Conservation (phyloP, 148 eudicot genomes). For the Cornus suecica region DNA sequence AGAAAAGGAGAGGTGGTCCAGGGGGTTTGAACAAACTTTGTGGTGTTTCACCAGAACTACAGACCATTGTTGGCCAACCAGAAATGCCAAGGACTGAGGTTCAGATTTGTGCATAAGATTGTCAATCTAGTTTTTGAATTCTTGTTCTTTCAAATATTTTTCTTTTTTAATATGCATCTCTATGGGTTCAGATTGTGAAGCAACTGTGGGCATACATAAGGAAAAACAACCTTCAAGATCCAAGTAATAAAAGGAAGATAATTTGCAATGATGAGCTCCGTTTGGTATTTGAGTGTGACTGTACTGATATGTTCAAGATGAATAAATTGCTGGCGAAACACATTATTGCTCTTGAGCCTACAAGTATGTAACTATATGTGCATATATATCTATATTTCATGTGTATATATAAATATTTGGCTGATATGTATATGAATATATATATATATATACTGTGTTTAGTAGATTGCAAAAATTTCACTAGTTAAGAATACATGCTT, state of each 20-base stretch:
- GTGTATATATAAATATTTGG: no score
- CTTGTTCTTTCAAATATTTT: not conserved
- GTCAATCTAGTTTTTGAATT: not conserved
- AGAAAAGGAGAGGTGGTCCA: constrained; percentile 82
- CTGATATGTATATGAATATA: no score
- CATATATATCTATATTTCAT: no score
- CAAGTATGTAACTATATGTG: constrained; percentile 30
- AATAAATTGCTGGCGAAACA: constrained; percentile 73
- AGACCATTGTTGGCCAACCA: constrained; percentile 79
- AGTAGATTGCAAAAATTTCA: no score
- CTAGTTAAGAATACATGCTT: constrained; percentile 13
- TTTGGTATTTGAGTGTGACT: constrained; percentile 55
- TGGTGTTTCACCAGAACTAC: constrained; percentile 81
- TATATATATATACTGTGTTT: no score
- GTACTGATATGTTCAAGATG: constrained; percentile 72
- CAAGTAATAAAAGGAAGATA: constrained; percentile 84
- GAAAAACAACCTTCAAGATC: constrained; percentile 94
- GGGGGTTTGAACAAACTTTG: constrained; percentile 89
- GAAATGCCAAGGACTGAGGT: constrained; percentile 87
- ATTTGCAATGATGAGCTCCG: constrained; percentile 67
- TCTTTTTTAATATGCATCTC: not conserved
- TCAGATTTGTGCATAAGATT: not conserved
- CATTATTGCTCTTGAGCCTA: constrained; percentile 46
- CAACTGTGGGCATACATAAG: constrained; percentile 95
- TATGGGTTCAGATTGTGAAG: constrained; percentile 68